Conservation (phyloP, 2,329 filamentous ascomycete species). For the Akanthomyces muscarius region DNA sequence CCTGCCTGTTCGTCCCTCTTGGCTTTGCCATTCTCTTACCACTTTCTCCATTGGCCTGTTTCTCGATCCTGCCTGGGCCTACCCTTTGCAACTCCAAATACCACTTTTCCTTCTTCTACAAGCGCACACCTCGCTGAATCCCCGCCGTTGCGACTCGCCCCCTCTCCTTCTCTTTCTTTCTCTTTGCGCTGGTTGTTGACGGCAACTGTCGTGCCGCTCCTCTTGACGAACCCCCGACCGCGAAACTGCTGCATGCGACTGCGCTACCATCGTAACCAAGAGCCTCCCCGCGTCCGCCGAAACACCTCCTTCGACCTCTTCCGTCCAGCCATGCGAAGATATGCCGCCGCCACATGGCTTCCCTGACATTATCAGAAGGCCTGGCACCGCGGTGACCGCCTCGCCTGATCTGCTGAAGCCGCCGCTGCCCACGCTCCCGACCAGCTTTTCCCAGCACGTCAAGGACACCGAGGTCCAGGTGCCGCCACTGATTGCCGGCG, state of each 20-base stretch:
- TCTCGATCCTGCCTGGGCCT: neutral
- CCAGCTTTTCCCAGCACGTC: conserved; percentile 27
- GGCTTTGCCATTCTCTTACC: conserved; percentile 1
- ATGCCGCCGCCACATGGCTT: conserved; percentile 28
- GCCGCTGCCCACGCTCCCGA: conserved; percentile 31
- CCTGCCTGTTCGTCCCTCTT: conserved; percentile 8
- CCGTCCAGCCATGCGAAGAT: conserved; percentile 26
- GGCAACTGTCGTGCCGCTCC: neutral
- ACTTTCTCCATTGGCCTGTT: conserved; percentile 5
- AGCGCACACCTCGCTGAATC: neutral
- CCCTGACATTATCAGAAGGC: conserved; percentile 26
- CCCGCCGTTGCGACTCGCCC: neutral
- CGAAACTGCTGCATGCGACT: conserved; percentile 4
- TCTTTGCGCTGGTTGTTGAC: neutral
- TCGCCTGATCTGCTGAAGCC: conserved; percentile 27
- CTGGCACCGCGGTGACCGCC: conserved; percentile 18
- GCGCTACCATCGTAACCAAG: conserved; percentile 1
- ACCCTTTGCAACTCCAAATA: neutral
- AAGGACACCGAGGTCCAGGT: conserved; percentile 32
- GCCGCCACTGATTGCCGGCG: conserved; percentile 34
- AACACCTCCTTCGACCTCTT: neutral
- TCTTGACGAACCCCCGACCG: neutral
- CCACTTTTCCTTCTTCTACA: neutral
- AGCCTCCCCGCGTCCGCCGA: neutral
- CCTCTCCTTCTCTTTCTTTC: neutral